phyloP scores from a whole-genome alignment of 2,329 filamentous ascomycete genomes.

The Rutstroemia sp. region DNA sequence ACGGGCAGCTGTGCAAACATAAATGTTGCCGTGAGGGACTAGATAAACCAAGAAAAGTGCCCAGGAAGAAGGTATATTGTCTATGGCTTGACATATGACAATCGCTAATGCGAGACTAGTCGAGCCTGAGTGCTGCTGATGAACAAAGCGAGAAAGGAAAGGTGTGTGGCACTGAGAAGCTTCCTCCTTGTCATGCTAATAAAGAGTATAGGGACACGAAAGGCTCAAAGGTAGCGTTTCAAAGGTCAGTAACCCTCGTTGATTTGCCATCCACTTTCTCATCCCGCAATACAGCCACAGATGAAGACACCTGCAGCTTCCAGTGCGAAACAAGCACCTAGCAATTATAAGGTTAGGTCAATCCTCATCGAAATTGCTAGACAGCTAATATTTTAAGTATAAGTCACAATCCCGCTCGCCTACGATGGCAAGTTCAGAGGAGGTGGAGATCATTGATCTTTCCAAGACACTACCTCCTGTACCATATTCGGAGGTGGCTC shows the following conservation, averaged over 20 bases:
- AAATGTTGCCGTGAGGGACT: conserved; percentile 65
- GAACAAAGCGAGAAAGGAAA: too few relatives aligned
- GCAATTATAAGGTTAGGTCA: not conserved
- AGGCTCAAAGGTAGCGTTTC: too few relatives aligned
- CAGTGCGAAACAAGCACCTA: not conserved
- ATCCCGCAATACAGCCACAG: not conserved
- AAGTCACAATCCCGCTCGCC: not conserved
- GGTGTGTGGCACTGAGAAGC: too few relatives aligned
- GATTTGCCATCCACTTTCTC: too few relatives aligned
- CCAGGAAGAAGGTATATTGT: conserved; percentile 12
- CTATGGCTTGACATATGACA: too few relatives aligned
- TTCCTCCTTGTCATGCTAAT: too few relatives aligned
- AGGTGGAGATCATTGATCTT: conserved; percentile 27
- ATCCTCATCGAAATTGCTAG: too few relatives aligned
- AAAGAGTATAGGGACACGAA: too few relatives aligned
- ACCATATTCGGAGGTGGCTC: conserved; percentile 17
- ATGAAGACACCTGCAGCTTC: not conserved
- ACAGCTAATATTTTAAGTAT: too few relatives aligned
- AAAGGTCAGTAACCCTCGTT: too few relatives aligned
- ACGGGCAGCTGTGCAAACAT: conserved; percentile 54
- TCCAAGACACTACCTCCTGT: conserved; percentile 11
- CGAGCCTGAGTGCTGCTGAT: too few relatives aligned
- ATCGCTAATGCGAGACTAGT: not conserved
- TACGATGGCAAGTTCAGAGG: not conserved
- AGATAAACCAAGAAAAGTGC: conserved; percentile 44